Percentiles rank a stretch among this genome's conserved stretches.
phyloP scores from a whole-genome alignment of 1,284 basidiomycete species.

The Singerocomus rubriflavus region DNA sequence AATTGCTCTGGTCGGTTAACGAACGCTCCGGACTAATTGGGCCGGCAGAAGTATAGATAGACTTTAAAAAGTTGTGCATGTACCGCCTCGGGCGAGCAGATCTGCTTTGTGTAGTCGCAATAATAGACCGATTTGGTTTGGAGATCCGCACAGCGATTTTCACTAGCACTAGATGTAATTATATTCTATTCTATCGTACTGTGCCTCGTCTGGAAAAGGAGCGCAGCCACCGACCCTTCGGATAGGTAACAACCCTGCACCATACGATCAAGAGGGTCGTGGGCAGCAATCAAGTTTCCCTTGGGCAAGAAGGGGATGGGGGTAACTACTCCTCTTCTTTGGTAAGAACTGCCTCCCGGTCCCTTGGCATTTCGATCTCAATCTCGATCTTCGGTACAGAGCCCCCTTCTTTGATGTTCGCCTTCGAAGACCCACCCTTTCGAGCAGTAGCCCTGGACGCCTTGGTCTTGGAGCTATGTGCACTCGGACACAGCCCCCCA shows the following conservation, averaged over 20 bases:
- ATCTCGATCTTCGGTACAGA: conserved; percentile 41
- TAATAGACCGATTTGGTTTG: background rate
- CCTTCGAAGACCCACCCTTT: conserved; percentile 7
- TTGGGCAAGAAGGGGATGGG: too few relatives aligned
- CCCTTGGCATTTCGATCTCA: conserved; percentile 28
- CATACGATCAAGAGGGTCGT: background rate
- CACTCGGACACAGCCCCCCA: conserved; percentile 59
- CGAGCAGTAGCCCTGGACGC: conserved; percentile 24
- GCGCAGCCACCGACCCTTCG: background rate
- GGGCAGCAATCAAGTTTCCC: background rate
- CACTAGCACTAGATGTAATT: background rate
- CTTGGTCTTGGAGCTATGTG: conserved; percentile 35
- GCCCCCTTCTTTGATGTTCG: conserved; percentile 2
- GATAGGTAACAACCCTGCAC: too few relatives aligned
- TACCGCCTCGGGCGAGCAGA: background rate
- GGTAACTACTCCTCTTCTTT: background rate
- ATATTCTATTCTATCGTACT: background rate
- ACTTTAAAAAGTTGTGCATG: background rate
- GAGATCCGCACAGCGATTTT: background rate
- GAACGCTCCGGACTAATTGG: background rate
- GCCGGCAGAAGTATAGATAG: background rate
- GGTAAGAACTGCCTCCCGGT: background rate
- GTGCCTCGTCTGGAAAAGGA: background rate
- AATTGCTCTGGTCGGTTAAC: background rate
- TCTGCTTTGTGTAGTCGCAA: background rate